Evolutionary conservation across 257 asterid genomes (phyloP), one percentile per base, ranked within the genome.

Genomic region (Primulina huaijiensis): DNA sequence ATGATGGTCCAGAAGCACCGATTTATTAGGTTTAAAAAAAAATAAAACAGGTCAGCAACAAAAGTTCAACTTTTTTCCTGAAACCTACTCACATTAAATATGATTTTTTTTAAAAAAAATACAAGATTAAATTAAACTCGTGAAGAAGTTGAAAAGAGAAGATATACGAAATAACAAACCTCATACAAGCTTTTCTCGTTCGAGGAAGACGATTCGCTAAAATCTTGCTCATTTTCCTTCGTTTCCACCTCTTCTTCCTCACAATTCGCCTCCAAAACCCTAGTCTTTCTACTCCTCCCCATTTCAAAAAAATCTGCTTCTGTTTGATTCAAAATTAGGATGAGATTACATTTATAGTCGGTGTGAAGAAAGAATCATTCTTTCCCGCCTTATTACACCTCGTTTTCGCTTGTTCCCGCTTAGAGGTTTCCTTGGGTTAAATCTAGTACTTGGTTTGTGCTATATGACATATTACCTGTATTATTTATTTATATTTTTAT

Each of bases 101-200:
- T 35, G 59, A 21, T 0, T 23, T 0, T 55, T 38, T 62, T 19
- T 43, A 38, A 14, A 2, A n/a, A 31, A 12, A n/a, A 55, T 2
- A 60, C 5, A 25, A 20, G 50, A 50, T 25, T 8, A 3, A 23
- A 23, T 25, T 8, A 3, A 23, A 23, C 17, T 10, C 52, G 2
- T 1, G 12, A 37, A 25, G 19, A 12, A 65, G 16, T n/a, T 10
- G 5, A 38, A 33, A 33, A 33, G 37, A 33, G 6, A 6, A 33
- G 6, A 10, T 9, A 38, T 2, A 9, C 1, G 4, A 6, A 38
- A 43, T 11, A 12, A 30, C 31, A 60, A 75, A 91, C 97, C 90
- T 92, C 96, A 29, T 92, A 92, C 46, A 92, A 86, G 68, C 90
- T 87, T 75, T 86, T 83, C 5, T 72, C 79, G 34, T 59, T 65